A percentile compares a stretch with the other conserved stretches of the same genome.
These are phyloP conservation scores for Fonsecaea erecta DNA, from an alignment of 2,329 filamentous ascomycete genomes.

Conservation along the genomic window DNA sequence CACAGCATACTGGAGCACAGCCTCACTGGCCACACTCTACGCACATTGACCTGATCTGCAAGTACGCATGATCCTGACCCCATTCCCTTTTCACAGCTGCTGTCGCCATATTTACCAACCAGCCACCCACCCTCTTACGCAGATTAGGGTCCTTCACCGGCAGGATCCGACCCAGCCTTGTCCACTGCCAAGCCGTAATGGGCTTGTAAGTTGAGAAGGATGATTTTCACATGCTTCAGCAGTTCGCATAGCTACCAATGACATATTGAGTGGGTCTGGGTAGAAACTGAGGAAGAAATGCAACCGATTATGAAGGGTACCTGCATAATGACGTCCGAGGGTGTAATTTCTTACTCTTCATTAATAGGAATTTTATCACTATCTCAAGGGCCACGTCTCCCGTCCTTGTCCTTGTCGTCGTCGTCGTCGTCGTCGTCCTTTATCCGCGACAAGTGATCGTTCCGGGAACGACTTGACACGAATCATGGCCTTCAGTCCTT, in stretches of 20 bases:
- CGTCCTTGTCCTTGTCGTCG: background rate
- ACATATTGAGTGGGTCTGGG: constrained; percentile 8
- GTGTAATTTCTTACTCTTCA: background rate
- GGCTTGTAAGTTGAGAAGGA: background rate
- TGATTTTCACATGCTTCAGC: constrained; percentile 21
- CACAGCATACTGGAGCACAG: too few relatives aligned
- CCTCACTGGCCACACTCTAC: background rate
- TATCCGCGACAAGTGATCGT: background rate
- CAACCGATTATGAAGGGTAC: background rate
- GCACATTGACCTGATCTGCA: background rate
- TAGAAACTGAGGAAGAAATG: background rate
- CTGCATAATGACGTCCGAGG: constrained; percentile 17
- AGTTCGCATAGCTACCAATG: constrained; percentile 10
- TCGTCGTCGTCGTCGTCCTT: background rate
- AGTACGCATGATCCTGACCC: background rate
- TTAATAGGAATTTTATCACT: background rate
- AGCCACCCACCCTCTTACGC: too few relatives aligned
- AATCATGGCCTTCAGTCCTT: constrained; percentile 24
- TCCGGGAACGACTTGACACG: background rate
- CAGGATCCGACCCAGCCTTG: background rate
- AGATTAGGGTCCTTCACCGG: background rate
- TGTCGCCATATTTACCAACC: background rate
- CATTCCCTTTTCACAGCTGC: background rate
- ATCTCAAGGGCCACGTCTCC: background rate
- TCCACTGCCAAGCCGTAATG: background rate